Evolutionary conservation across 1,284 basidiomycete species (phyloP), one percentile per base, ranked within the genome.

Genomic region (Fomitopsis betulina): DNA sequence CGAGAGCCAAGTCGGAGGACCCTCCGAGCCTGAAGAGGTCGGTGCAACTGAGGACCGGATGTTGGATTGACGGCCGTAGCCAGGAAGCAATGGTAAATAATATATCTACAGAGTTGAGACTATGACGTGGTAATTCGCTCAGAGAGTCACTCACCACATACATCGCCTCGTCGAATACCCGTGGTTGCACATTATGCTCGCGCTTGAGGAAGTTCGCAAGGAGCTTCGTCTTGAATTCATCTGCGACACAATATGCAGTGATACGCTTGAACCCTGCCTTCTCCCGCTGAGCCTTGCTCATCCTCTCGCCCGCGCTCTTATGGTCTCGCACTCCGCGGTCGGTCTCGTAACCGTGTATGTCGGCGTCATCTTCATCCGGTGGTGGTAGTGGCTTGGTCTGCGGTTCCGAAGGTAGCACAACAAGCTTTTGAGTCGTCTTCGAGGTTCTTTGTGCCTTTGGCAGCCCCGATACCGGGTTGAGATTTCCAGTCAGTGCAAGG

Each of bases 391-490:
- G 91, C 58, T 87, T 89, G 1, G 94, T 93, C 73, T 98, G 95
- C 2, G 93, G 92, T 52, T 88, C 94, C 51, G 92, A 93, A 0
- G 95, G 95, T 12, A 98, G 82, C 21, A 95, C 80, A 6, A 98
- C 94, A 63, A 96, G 92, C 69, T 93, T 94, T 66, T 96, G 93
- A 0, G 88, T 91, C 1, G 91, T 94, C 76, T 98, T 98, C 15
- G 93, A 94, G 0, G 93, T 91, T 50, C 95, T 82, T 73, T 93
- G 76, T 58, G 87, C 72, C 52, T 71, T 70, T 0, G 67, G 57
- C 4, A 61, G 65, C 1, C 69, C 71, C 1, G 67, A 56, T 1
- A 68, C 67, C 7, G 70, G 63, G 32, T 68, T 70, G 21, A 67
- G 61, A 2, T 55, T 55, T 5, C 60, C 62, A 1, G 64, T 63